Conservation (phyloP, 257 asterid species). For the Misopates orontium region DNA sequence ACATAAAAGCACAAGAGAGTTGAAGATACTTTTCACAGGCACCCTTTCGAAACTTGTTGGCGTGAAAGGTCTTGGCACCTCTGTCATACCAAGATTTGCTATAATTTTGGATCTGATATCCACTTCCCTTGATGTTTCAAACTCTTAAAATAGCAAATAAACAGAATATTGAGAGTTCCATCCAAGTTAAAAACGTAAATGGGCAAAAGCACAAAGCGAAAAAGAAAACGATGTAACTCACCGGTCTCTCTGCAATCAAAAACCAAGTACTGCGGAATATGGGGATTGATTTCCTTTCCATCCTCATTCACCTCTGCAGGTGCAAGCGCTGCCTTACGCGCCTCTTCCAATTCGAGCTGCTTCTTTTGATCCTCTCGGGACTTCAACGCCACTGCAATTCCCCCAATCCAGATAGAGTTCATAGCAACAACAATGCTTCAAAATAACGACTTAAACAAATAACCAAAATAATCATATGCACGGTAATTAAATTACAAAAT, state of each 20-base stretch:
- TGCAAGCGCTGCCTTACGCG: constrained; percentile 96
- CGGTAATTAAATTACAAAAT: background rate
- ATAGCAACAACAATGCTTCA: background rate
- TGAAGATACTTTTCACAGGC: constrained; percentile 85
- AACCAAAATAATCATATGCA: too few relatives aligned
- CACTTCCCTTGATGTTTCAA: constrained; percentile 99
- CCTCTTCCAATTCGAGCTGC: constrained; percentile 90
- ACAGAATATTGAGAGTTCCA: constrained; percentile 11
- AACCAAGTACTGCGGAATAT: constrained; percentile 99
- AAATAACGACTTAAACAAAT: background rate
- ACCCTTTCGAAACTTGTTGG: constrained; percentile 86
- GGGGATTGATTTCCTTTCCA: constrained; percentile 99
- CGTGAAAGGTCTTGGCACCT: constrained; percentile 82
- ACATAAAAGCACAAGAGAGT: background rate
- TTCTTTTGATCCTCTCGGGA: constrained; percentile 98
- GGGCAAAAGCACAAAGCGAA: background rate
- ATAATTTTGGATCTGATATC: constrained; percentile 81
- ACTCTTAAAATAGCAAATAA: constrained; percentile 48
- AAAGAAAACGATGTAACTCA: constrained; percentile 29
- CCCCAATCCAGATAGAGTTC: constrained; percentile 7
- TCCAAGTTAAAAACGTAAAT: background rate
- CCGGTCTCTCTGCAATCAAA: constrained; percentile 83
- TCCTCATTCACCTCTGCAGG: constrained; percentile 97
- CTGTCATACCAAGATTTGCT: constrained; percentile 88
- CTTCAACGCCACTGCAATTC: constrained; percentile 72